Evolutionary conservation across 106 monocot genomes (phyloP).

Genomic region (Dendrobium catenatum): DNA sequence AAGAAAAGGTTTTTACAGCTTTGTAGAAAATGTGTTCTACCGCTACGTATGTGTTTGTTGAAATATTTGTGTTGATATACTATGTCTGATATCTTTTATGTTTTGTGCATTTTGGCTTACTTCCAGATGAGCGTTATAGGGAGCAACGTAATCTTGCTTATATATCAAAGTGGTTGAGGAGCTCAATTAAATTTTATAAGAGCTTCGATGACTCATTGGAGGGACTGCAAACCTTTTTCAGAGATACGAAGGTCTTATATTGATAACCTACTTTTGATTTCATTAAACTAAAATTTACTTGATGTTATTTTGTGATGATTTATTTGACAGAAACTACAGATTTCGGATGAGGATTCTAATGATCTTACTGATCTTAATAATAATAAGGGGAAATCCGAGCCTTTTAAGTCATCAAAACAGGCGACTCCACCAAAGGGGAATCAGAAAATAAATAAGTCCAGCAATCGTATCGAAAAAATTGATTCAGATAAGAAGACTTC

Average conservation of each 20-base stretch:
- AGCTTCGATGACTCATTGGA: conserved; percentile 64
- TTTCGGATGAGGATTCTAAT: conserved; percentile 2
- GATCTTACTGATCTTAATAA: conserved; percentile 12
- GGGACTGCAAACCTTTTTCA: conserved; percentile 60
- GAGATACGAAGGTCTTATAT: conserved; percentile 39
- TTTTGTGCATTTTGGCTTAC: not conserved
- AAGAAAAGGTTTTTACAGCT: not conserved
- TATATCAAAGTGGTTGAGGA: conserved; percentile 88
- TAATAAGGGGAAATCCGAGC: conserved; percentile 12
- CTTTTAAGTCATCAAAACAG: conserved; percentile 17
- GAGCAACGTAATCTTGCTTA: conserved; percentile 67
- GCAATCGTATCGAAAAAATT: conserved; percentile 15
- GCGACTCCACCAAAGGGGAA: conserved; percentile 11
- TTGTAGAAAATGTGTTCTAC: not conserved
- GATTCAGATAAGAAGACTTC: conserved; percentile 1
- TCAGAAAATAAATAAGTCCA: conserved; percentile 23
- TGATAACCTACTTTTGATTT: conserved; percentile 1
- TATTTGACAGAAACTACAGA: conserved; percentile 26
- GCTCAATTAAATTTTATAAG: conserved; percentile 62
- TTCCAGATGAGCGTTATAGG: conserved; percentile 80
- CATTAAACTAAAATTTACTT: not conserved
- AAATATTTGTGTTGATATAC: not conserved
- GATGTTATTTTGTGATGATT: not conserved
- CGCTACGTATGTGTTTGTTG: not conserved
- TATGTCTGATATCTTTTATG: not conserved